Base-by-base conservation (phyloP, 2,329 filamentous ascomycete genomes). In the Trichoderma simmonsii region DNA sequence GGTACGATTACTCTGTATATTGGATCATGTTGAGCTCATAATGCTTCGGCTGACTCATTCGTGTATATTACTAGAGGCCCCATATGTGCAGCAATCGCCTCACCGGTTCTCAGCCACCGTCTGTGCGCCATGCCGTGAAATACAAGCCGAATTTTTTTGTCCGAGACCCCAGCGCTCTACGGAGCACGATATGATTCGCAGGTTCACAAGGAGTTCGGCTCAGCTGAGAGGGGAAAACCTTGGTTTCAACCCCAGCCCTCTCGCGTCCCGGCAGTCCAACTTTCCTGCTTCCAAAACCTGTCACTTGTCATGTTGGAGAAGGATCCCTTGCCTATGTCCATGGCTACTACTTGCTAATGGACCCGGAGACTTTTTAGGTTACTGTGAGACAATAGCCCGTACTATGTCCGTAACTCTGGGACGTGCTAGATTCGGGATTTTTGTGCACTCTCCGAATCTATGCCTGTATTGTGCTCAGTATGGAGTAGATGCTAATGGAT, bases 31-130 rank as follows among this genome's bases (percentile, higher is more conserved):
- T 26, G 48, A 51, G n/a, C 36, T 26, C 36, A 30, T 18, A 56
- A 60, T 21, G 36, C 36, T 14, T 48, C 18, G 9, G 39, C 56
- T 36, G 43, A 34, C 43, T 54, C 62, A 54, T 8, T 34, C 43
- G 32, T 60, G 57, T n/a, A 21, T 24, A 51, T 32, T 34, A 51
- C 18, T 18, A 15, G n/a, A 48, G n/a, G 56, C 26, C 36, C 56
- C 36, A 26, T 28, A 51, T 28, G 36, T 24, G 66, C 34, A 28
- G 56, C 66, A 69, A n/a, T 60, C 34, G 56, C 66, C 28, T 69
- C 66, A 61, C 66, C 56, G 66, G 66, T 48, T 61, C 26, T 60
- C 34, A 69, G 66, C 56, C 57, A 69, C 66, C 4, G 66, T 69
- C 66, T 69, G 66, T 61, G 66, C 56, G 39, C n/a, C 54, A 69